A percentile compares a stretch with the other conserved stretches of the same genome.
Conservation (phyloP, 2,329 filamentous ascomycete genomes). For the Trichoderma sp. region DNA sequence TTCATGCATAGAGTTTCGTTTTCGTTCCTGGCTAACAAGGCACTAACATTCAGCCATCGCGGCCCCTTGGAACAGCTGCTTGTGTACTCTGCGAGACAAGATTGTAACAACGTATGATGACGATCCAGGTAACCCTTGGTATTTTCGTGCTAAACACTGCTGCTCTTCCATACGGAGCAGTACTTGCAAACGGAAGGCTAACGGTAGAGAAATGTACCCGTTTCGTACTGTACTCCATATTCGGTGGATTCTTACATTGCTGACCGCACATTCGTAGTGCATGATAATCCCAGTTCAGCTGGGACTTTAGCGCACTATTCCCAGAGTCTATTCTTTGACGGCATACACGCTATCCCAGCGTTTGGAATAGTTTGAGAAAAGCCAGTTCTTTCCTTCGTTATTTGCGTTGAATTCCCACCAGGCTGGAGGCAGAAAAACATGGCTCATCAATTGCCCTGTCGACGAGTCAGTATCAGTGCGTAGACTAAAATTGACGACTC, state of each 20-base stretch:
- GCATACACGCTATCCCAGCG: neutral
- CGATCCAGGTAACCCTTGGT: neutral
- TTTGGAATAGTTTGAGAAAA: neutral
- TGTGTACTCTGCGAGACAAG: neutral
- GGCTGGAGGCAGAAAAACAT: neutral
- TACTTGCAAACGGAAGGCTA: conserved; percentile 1
- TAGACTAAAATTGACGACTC: neutral
- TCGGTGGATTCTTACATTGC: conserved; percentile 5
- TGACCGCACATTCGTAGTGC: conserved; percentile 23
- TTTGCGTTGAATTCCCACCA: neutral
- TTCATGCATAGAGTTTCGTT: neutral
- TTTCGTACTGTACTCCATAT: neutral
- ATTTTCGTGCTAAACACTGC: neutral
- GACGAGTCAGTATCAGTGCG: neutral
- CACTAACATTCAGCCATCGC: neutral
- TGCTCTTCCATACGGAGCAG: neutral
- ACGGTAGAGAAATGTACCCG: conserved; percentile 4
- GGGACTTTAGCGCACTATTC: conserved; percentile 16
- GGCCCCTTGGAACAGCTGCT: neutral
- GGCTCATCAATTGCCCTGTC: neutral
- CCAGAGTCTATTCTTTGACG: conserved; percentile 6
- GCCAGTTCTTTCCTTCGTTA: neutral
- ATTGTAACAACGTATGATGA: neutral
- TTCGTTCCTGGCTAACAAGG: conserved; percentile 20
- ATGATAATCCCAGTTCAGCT: conserved; percentile 20